A percentile compares a stretch with the other conserved stretches of the same genome.
Evolutionary conservation across 768 basidiomycete species (phyloP).

Genomic region (Hypholoma fasciculare): DNA sequence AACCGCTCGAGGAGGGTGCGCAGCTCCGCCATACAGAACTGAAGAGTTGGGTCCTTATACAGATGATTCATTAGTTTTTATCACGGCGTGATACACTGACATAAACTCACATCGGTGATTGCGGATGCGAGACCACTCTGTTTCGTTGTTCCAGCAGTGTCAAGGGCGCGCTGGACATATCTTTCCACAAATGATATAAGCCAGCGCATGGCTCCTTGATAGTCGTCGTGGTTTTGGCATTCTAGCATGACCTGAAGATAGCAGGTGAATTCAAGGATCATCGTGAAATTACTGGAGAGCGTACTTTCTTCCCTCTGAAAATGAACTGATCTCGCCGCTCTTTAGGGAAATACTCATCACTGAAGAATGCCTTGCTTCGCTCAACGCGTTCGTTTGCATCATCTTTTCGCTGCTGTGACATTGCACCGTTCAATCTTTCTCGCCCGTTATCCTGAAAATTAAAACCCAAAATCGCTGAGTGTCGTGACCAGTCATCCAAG

Average conservation of each 20-base stretch:
- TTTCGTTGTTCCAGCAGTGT: background rate
- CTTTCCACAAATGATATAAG: constrained; percentile 61
- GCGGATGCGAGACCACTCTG: no score
- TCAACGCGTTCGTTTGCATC: constrained; percentile 52
- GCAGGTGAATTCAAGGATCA: background rate
- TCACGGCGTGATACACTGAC: no score
- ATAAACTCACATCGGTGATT: no score
- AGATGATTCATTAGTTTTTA: background rate
- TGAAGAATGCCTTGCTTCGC: constrained; percentile 64
- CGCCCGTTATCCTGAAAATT: constrained; percentile 16
- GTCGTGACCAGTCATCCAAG: constrained; percentile 19
- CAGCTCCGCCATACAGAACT: constrained; percentile 59
- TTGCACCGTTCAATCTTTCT: constrained; percentile 41
- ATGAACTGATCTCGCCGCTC: constrained; percentile 93
- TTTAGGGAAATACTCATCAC: constrained; percentile 86
- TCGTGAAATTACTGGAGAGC: background rate
- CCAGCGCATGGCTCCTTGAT: constrained; percentile 82
- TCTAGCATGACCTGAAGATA: constrained; percentile 71
- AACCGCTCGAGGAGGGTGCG: constrained; percentile 89
- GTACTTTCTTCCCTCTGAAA: constrained; percentile 88
- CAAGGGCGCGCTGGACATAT: constrained; percentile 38
- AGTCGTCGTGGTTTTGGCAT: constrained; percentile 90
- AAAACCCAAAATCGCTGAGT: constrained; percentile 18
- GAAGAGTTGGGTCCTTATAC: constrained; percentile 52
- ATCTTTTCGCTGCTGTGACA: constrained; percentile 72